Base-by-base conservation (phyloP, 2,329 filamentous ascomycete species). In the Septoria petroselini region DNA sequence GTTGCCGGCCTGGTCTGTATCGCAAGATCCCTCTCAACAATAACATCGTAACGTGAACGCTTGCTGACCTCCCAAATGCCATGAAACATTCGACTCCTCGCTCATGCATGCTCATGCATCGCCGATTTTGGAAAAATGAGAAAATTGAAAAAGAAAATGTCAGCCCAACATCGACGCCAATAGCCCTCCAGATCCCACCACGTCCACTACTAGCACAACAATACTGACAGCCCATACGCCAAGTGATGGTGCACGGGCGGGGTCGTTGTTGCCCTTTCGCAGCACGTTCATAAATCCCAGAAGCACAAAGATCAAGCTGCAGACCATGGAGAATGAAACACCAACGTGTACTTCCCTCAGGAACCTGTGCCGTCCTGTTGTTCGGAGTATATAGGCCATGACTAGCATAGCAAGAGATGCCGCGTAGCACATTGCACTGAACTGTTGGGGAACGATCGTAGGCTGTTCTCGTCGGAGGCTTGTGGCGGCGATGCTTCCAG, bases 331-430 rank as follows among this genome's bases (percentile, higher is more conserved):
- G 33, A 88, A 74, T 1, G 86, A 76, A 1, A 87, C 84, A 7
- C 83, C 86, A 0, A 80, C 80, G 60, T 91, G 85, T 3, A 91
- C 87, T 65, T 88, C 82, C n/a, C 82, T 75, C 3, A 79, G 75
- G 57, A 85, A 75, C 65, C 80, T 85, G 63, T 82, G 83, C 39
- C 80, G 76, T 7, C 86, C 86, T 1, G 87, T 87, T 11, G 74
- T 70, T 25, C 86, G 80, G 30, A 93, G 77, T 7, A 85, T 74
- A 30, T 75, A 75, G 0, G 85, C 80, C 25, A 91, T 76, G 40
- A 77, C 66, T 29, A 89, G 76, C 7, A 91, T 75, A 5, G 83
- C 67, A 29, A 84, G 76, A 0, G 86, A 78, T 0, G 80, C 76
- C 2, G 72, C 69, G 55, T 86, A 76, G 49, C 77, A 75, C 5